Evolutionary conservation across 352 stramenopile genomes (phyloP), one percentile per base, ranked within the genome.

Genomic region (Phytophthora syringae): DNA sequence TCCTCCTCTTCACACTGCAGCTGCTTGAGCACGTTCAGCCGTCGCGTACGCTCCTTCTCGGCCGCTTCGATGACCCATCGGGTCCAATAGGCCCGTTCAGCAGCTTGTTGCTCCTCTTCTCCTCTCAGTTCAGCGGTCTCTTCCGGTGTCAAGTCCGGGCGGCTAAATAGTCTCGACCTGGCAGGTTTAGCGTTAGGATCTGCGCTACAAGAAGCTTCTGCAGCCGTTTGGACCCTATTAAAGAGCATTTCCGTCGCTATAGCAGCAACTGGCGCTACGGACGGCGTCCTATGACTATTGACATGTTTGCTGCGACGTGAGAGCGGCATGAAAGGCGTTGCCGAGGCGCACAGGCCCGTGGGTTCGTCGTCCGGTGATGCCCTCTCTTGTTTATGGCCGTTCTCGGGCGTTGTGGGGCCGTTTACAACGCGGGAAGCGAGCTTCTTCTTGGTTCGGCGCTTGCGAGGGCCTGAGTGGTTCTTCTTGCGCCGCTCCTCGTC

Each of bases 31-130:
- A 87, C 67, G 13, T 83, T 83, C 34, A 95, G 63, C 0, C 87
- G 71, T n/a, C 87, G 67, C 27, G 82, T 52, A 37, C 87, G 78
- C 52, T 95, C 87, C 40, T 93, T 88, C 48, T 95, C 87, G 1
- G 87, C 87, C 0, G 84, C 87, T 36, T 90, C 80, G 47, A 95
- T 93, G 32, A 89, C 87, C 78, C 78, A 95, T 39, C 86, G 65
- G 6, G 84, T 93, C 87, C 87, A 95, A 60, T 91, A 95, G 4
- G 79, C 74, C 7, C 84, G 82, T 59, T 93, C 84, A 0, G 59
- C 59, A 5, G 69, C 59, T 18, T 74, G 64, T 12, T 77, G 64
- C 27, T 66, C 48, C 25, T 77, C 45, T 60, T 74, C 69, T 50
- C 47, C 54, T 27, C 24, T 27, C 2, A 71, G 16, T 24, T 43